Conservation (phyloP, 1,284 basidiomycete genomes). For the Rhizoctonia solani region DNA sequence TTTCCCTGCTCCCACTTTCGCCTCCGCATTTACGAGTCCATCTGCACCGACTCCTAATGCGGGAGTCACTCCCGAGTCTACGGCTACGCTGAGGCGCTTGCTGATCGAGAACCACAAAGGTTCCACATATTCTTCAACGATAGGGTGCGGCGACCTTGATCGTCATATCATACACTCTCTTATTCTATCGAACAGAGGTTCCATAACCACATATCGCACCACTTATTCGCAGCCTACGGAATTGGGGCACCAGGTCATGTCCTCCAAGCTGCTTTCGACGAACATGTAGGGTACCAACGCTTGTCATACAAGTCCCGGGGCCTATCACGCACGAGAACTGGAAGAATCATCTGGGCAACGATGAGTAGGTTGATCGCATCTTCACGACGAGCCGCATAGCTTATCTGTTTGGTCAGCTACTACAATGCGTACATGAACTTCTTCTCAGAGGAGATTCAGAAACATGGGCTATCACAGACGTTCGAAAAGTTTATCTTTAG, state of each 20-base stretch:
- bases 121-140: constrained; percentile 68
- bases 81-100: constrained; percentile 50
- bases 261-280: constrained; percentile 33
- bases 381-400: too few relatives aligned
- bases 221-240: constrained; percentile 35
- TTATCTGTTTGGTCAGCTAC: too few relatives aligned
- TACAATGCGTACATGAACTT: constrained; percentile 62
- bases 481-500: constrained; percentile 66
- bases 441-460: constrained; percentile 54
- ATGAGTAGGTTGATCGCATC: constrained; percentile 35
- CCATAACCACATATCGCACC: constrained; percentile 36
- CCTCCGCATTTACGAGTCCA: constrained; percentile 44
- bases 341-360: constrained; percentile 32
- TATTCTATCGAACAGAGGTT: neutral
- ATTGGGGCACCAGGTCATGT: constrained; percentile 23
- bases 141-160: constrained; percentile 51
- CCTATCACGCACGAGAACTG: constrained; percentile 33
- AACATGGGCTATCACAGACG: constrained; percentile 50
- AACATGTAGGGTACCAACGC: constrained; percentile 25
- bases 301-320: constrained; percentile 28
- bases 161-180: neutral
- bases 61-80: constrained; percentile 57
- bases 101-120: constrained; percentile 61
- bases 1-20: constrained; percentile 49
- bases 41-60: constrained; percentile 49